Percentiles rank a stretch among this genome's conserved stretches.
Conservation (phyloP, 768 basidiomycete genomes). For the Leccinum broughii region DNA sequence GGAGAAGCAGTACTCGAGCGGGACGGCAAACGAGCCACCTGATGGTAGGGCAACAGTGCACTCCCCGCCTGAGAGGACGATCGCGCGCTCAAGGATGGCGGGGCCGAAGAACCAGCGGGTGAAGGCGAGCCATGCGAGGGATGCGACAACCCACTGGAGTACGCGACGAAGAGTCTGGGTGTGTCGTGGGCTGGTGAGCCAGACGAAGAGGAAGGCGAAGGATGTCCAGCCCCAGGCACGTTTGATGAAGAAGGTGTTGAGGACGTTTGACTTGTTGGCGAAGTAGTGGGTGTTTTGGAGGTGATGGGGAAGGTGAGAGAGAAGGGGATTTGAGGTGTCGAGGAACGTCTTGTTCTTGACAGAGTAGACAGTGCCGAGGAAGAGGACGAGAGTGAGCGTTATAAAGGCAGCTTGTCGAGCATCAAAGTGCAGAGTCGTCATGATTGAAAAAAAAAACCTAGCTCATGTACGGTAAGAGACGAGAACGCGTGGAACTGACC, state of each 20-base stretch:
- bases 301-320: conserved; percentile 69
- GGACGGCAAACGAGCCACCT: conserved; percentile 53
- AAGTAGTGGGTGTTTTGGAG: conserved; percentile 67
- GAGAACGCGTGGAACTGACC: neutral
- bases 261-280: conserved; percentile 74
- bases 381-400: conserved; percentile 46
- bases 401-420: conserved; percentile 38
- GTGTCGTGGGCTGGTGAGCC: conserved; percentile 53
- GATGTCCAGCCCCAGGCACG: conserved; percentile 91
- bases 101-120: conserved; percentile 91
- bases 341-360: conserved; percentile 67
- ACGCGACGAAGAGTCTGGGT: conserved; percentile 45
- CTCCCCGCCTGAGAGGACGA: conserved; percentile 67
- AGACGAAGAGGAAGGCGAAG: conserved; percentile 57
- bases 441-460: neutral
- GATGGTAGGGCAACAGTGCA: conserved; percentile 66
- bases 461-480: too few relatives aligned
- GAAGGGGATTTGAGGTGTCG: conserved; percentile 78
- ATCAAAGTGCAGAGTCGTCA: conserved; percentile 20
- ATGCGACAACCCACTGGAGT: conserved; percentile 57
- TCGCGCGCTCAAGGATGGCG: conserved; percentile 66
- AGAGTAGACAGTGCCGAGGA: conserved; percentile 67
- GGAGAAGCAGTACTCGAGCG: conserved; percentile 56
- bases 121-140: conserved; percentile 70
- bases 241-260: conserved; percentile 91